Evolutionary conservation across 164 flowering plant species (phyloP), one percentile per base, ranked within the genome.

Genomic region (Berberis vulgaris): DNA sequence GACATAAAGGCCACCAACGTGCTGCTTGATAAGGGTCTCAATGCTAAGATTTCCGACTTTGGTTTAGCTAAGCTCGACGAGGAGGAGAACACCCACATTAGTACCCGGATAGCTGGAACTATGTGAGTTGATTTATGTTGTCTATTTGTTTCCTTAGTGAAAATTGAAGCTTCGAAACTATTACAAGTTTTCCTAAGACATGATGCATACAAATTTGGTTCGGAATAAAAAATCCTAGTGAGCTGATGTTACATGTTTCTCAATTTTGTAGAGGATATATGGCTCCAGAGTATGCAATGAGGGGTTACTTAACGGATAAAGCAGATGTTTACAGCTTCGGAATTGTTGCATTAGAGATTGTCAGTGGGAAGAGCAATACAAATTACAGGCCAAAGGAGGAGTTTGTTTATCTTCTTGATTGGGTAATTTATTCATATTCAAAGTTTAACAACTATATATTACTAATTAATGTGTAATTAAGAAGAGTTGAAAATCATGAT

Each of bases 281-380:
- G 96, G 97, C 97, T 63, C 97, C 96, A 6, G 97, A 88, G 70
- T 91, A 91, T 69, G 97, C 96, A 45, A 83, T 83, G 88, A 67
- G 90, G 47, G 97, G 97, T 59, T 77, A 86, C 65, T 67, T 91
- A 63, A 88, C 94, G 1, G 84, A 85, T 54, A 91, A 91, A 73
- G 97, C 97, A 65, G 97, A 91, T 70, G 86, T 91, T 38, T 91
- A 91, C 70, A 90, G 95, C 68, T 90, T 82, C 57, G 93, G 97
- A 65, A 54, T 90, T 47, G 91, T 90, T 26, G 74, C 77, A 26
- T 66, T 91, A 47, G 97, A 91, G 76, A 83, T 88, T 71, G 88
- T 86, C 42, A 86, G 96, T 64, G 96, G 97, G 43, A 83, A 69
- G 68, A 83, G 84, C 81, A 91, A 88, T 73, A 88, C 86, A 10